Base-by-base conservation (phyloP, 306 rosid genomes). In the Gastrolobium villosum region DNA sequence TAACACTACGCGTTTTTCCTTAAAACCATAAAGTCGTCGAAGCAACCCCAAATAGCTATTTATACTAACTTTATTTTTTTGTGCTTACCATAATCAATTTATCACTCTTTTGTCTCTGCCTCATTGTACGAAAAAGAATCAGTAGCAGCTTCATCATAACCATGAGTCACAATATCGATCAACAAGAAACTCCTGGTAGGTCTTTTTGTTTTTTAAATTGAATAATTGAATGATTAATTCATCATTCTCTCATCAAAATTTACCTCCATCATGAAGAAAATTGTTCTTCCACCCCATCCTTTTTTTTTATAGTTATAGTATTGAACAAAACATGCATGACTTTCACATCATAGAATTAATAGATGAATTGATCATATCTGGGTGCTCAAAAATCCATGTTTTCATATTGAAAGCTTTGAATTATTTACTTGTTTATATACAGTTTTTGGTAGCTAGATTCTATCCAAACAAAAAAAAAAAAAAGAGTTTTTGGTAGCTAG, bases 131-230 rank as follows among this genome's bases (percentile, higher is more conserved):
- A 7, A 5, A 49, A 5, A 20, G 1, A 20, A 20, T 54, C 67
- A 45, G 45, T 5, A 52, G 7, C 75, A 37, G 10, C 5, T 30
- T 82, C 61, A 53, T 54, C 70, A 31, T 49, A 81, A 59, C 31
- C 48, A 84, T 84, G 85, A 36, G 6, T 52, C 59, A 76, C 67
- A 15, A 46, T 26, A 69, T 59, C 67, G 70, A 69, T 76, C 85
- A 77, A 72, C 88, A 84, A 72, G 69, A 81, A 72, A 10, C 85
- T 10, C 81, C 88, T 0, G 78, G 88, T 84, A 66, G 36, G 28
- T 55, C 5, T 54, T 15, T 46, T 34, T 52, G 6, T 49, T n/a
- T 20, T 11, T n/a, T 10, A 32, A 40, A 50, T 31, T 48, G 31
- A 8, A 41, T 44, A 32, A 26, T 4, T 26, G 26, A 20, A 20